Conservation (phyloP, 768 basidiomycete species). For the Astraeus odoratus region DNA sequence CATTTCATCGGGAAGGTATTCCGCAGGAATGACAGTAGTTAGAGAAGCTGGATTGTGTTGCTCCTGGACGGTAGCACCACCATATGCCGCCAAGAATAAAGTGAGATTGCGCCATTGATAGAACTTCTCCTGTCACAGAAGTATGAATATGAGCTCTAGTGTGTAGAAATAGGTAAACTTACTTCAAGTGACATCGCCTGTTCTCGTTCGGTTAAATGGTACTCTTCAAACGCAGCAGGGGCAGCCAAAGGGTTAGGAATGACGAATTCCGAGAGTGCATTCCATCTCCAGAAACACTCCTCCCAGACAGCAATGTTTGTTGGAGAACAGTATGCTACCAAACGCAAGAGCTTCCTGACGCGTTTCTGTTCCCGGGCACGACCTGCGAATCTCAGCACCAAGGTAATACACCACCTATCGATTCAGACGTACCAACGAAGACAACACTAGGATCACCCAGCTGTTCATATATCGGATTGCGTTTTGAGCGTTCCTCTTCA, state of each 20-base stretch:
- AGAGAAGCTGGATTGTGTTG: conserved; percentile 45
- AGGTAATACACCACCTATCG: background rate
- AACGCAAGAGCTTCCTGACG: conserved; percentile 61
- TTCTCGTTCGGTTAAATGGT: conserved; percentile 31
- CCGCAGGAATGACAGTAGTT: conserved; percentile 44
- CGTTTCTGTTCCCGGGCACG: conserved; percentile 78
- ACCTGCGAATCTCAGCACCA: conserved; percentile 34
- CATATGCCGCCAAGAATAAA: conserved; percentile 68
- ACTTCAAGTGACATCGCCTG: conserved; percentile 35
- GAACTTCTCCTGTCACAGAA: conserved; percentile 50
- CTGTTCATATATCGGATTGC: conserved; percentile 71
- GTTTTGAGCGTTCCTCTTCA: conserved; percentile 59
- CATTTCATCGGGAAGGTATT: conserved; percentile 64
- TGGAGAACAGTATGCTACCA: conserved; percentile 55
- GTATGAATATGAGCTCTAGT: conserved; percentile 3
- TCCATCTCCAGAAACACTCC: conserved; percentile 77
- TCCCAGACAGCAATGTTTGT: conserved; percentile 78
- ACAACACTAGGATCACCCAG: conserved; percentile 69
- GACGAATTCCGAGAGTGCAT: conserved; percentile 52
- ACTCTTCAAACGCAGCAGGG: conserved; percentile 29
- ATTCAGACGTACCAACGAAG: conserved; percentile 52
- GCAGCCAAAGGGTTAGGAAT: conserved; percentile 32
- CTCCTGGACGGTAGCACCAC: conserved; percentile 56
- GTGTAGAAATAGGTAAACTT: background rate
- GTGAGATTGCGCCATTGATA: conserved; percentile 84